Percentiles rank a stretch among this genome's conserved stretches.
phyloP scores from a whole-genome alignment of 805 yeast species.

The Zygosaccharomyces siamensis region DNA sequence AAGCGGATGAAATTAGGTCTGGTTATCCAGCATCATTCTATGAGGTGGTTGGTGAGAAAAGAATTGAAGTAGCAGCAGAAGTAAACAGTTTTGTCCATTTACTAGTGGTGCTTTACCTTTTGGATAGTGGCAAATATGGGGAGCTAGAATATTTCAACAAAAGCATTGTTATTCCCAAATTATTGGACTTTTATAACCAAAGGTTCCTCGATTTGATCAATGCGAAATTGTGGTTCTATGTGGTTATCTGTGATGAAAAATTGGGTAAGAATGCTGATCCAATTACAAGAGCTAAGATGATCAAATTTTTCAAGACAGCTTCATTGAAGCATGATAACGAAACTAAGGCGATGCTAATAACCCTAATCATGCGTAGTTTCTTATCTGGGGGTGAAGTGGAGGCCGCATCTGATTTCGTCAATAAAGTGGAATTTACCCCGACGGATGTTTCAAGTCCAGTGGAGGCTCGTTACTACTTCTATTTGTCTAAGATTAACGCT shows the following conservation, averaged over 20 bases:
- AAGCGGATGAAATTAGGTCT: slow-evolving; percentile 32
- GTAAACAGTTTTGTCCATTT: slow-evolving; percentile 74
- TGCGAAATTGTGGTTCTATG: slow-evolving; percentile 92
- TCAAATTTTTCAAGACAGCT: slow-evolving; percentile 77
- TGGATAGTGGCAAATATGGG: slow-evolving; percentile 53
- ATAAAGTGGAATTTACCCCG: slow-evolving; percentile 66
- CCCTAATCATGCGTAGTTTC: slow-evolving; percentile 79
- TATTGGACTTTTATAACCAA: slow-evolving; percentile 60
- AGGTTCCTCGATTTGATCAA: slow-evolving; percentile 80
- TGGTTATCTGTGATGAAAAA: slow-evolving; percentile 72
- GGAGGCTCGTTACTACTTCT: slow-evolving; percentile 87
- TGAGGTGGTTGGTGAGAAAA: slow-evolving; percentile 22
- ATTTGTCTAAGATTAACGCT: slow-evolving; percentile 84
- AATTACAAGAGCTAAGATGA: slow-evolving; percentile 59
- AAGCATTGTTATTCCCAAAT: slow-evolving; percentile 44
- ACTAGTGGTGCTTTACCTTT: slow-evolving; percentile 67
- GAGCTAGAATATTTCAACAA: slow-evolving; percentile 51
- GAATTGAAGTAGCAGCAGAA: slow-evolving; percentile 60
- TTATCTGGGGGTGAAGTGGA: slow-evolving; percentile 72
- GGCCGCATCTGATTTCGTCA: slow-evolving; percentile 84
- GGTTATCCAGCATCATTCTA: slow-evolving; percentile 33
- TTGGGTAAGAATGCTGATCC: slow-evolving; percentile 23
- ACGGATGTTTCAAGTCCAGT: slow-evolving; percentile 77
- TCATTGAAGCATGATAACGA: slow-evolving; percentile 89
- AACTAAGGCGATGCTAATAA: slow-evolving; percentile 81